Evolutionary conservation across 1,284 basidiomycete species (phyloP).

Genomic region (Meripilus lineatus): DNA sequence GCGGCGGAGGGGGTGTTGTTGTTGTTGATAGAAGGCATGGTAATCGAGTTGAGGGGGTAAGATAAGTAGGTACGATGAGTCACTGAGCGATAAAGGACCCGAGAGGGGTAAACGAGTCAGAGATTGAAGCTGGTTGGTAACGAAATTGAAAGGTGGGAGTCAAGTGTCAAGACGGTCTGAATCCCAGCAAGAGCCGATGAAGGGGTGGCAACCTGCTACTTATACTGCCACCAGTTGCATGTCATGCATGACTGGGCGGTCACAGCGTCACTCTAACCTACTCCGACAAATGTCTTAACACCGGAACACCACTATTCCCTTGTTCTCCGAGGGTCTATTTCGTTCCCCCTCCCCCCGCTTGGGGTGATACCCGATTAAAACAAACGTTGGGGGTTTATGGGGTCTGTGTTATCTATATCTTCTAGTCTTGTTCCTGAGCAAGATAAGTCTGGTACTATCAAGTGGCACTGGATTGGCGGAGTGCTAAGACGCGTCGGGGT

Average conservation of each 20-base stretch:
- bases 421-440: too few relatives aligned
- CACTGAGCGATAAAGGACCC: neutral
- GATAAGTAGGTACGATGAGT: neutral
- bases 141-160: too few relatives aligned
- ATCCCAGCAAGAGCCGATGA: neutral
- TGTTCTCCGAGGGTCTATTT: neutral
- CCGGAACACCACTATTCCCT: neutral
- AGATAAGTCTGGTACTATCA: too few relatives aligned
- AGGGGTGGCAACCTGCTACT: neutral
- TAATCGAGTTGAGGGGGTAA: neutral
- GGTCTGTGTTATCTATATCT: neutral
- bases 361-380: neutral
- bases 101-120: neutral
- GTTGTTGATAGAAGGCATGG: slow-evolving; percentile 11
- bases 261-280: too few relatives aligned
- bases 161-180: too few relatives aligned
- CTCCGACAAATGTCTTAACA: neutral
- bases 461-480: too few relatives aligned
- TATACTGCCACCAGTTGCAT: too few relatives aligned
- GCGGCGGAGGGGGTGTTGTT: neutral
- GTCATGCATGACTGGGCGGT: too few relatives aligned
- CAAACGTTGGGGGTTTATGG: neutral
- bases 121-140: neutral
- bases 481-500: neutral
- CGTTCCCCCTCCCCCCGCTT: neutral